Conservation (phyloP, 208 protist genomes). For the Crithidia fasciculata region DNA sequence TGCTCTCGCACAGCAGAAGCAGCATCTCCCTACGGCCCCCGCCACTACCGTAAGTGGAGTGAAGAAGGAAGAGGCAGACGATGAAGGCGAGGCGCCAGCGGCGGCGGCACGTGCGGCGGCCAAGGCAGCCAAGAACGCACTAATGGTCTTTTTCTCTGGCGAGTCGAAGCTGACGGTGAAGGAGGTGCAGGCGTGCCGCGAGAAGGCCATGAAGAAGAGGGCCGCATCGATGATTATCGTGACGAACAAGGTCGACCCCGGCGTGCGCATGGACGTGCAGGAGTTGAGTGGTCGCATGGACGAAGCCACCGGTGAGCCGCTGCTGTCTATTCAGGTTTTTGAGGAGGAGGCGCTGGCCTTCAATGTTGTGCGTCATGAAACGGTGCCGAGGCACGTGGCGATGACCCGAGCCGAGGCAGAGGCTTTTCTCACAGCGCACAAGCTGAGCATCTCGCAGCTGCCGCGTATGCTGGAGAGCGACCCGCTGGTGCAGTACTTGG, state of each 20-base stretch:
- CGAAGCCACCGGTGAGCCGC: slow-evolving; percentile 41
- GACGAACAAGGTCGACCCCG: slow-evolving; percentile 51
- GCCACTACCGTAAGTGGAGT: not conserved
- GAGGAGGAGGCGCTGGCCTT: slow-evolving; percentile 93
- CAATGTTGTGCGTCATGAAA: slow-evolving; percentile 96
- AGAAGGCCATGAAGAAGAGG: slow-evolving; percentile 68
- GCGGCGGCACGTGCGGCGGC: not conserved
- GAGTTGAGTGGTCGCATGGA: slow-evolving; percentile 69
- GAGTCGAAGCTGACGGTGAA: slow-evolving; percentile 48
- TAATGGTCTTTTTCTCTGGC: slow-evolving; percentile 77
- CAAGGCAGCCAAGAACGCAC: slow-evolving; percentile 24
- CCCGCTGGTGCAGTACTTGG: slow-evolving; percentile 96
- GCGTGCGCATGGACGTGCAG: slow-evolving; percentile 58
- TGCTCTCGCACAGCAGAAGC: not conserved
- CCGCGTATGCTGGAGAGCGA: slow-evolving; percentile 95
- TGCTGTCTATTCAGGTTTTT: slow-evolving; percentile 93
- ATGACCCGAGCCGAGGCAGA: slow-evolving; percentile 79
- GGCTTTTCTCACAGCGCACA: slow-evolving; percentile 77
- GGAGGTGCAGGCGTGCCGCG: slow-evolving; percentile 63
- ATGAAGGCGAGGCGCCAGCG: not conserved
- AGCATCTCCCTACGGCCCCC: no score
- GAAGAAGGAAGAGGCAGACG: slow-evolving; percentile 14
- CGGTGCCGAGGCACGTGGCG: slow-evolving; percentile 94
- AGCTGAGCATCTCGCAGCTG: slow-evolving; percentile 94
- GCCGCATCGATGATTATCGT: slow-evolving; percentile 65